Conservation (phyloP, 441 rosid genomes). For the Mallotus repandus region DNA sequence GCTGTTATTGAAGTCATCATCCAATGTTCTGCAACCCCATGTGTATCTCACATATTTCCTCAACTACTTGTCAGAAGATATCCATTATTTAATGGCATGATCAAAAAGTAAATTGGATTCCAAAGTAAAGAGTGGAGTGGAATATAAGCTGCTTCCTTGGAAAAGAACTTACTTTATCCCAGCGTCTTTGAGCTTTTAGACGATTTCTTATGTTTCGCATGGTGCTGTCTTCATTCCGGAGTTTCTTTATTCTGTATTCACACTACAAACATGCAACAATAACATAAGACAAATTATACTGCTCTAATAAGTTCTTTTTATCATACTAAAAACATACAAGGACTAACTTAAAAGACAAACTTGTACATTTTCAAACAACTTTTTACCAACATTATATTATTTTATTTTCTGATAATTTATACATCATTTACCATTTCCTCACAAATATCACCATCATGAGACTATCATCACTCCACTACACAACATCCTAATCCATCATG, state of each 20-base stretch:
- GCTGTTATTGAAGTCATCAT: slow-evolving; percentile 32
- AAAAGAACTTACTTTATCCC: slow-evolving; percentile 74
- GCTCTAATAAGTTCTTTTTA: not conserved
- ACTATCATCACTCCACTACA: not conserved
- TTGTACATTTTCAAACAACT: not conserved
- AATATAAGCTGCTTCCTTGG: slow-evolving; percentile 6
- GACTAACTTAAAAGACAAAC: not conserved
- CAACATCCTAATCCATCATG: not conserved
- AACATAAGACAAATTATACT: slow-evolving; percentile 1
- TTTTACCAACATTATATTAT: not conserved
- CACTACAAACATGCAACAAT: slow-evolving; percentile 45
- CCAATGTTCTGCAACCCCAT: slow-evolving; percentile 62
- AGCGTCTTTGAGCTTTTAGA: slow-evolving; percentile 69
- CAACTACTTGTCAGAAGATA: slow-evolving; percentile 48
- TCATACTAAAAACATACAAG: not conserved
- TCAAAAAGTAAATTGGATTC: slow-evolving; percentile 13
- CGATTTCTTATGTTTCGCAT: slow-evolving; percentile 67
- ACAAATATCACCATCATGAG: not conserved
- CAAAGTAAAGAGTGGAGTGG: slow-evolving; percentile 1
- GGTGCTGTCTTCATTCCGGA: slow-evolving; percentile 75
- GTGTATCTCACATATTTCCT: slow-evolving; percentile 90
- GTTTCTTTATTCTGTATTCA: slow-evolving; percentile 80
- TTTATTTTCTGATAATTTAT: not conserved
- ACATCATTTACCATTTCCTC: not conserved
- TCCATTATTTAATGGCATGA: slow-evolving; percentile 16